A percentile compares a stretch with the other conserved stretches of the same genome.
Conservation (phyloP, 352 stramenopile species). For the Phytophthora megakarya region DNA sequence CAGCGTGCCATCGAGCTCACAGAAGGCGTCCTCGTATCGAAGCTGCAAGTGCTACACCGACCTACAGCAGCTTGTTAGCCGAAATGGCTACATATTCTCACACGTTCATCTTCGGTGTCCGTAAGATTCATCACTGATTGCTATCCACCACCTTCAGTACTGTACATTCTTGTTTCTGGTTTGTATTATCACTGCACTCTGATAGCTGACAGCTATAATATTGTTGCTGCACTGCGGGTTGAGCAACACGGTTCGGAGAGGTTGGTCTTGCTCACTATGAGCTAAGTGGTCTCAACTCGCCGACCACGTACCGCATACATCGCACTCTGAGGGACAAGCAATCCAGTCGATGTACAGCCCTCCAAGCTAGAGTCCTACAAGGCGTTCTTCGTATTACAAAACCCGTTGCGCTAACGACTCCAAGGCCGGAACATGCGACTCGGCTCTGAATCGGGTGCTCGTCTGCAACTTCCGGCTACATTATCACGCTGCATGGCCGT, state of each 20-base stretch:
- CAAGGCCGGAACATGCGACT: constrained; percentile 19
- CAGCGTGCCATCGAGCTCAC: constrained; percentile 60
- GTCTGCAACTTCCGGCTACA: constrained; percentile 18
- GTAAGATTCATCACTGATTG: constrained; percentile 14
- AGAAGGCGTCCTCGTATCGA: constrained; percentile 57
- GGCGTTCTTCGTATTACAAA: constrained; percentile 21
- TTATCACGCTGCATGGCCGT: constrained; percentile 4
- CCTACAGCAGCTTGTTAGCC: constrained; percentile 10
- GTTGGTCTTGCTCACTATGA: background rate
- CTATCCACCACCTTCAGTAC: constrained; percentile 5
- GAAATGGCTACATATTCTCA: constrained; percentile 19
- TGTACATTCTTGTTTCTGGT: background rate
- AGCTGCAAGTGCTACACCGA: constrained; percentile 42
- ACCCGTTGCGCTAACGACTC: background rate
- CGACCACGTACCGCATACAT: constrained; percentile 9
- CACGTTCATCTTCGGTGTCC: constrained; percentile 38
- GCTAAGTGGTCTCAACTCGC: background rate
- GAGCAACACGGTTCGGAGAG: constrained; percentile 12
- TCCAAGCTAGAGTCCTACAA: background rate
- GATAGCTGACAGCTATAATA: too few relatives aligned
- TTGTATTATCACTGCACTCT: too few relatives aligned
- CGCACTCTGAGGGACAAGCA: constrained; percentile 7
- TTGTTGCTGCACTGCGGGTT: too few relatives aligned
- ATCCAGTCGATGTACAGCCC: too few relatives aligned
- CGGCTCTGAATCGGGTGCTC: constrained; percentile 1